Evolutionary conservation across 768 basidiomycete species (phyloP), one percentile per base, ranked within the genome.

Genomic region (Collybiopsis confluens): DNA sequence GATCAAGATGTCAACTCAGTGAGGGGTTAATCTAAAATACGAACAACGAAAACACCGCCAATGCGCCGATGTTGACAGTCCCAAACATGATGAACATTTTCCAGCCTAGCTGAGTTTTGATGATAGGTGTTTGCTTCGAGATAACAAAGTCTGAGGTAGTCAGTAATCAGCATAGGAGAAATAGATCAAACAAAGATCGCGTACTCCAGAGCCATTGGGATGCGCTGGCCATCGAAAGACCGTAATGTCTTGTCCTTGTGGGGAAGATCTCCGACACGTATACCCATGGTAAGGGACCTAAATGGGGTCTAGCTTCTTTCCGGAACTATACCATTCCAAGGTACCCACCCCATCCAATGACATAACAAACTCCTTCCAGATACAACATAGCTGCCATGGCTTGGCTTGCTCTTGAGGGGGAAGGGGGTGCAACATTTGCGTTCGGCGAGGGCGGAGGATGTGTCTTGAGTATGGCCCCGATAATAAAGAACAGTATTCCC

Each of bases 261-360:
- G 88, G 86, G 78, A 93, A 93, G 60, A 94, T 90, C 65, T 94
- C 92, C 3, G 88, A 75, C 40, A 85, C 86, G 59, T 85, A 87
- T 20, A 89, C 80, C 73, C 70, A 78, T 9, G 83, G 82, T n/a
- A 84, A 70, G 8, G 82, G 83, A 10, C 51, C 51, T 52, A 1
- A 10, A 24, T 16, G 15, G 36, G 4, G 36, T 8, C 8, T 10
- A 48, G 28, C 26, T 35, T 47, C 9, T 4, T 30, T 28, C 20
- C 23, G 13, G 15, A 4, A 26, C 26, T 35, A n/a, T 4, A 36
- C 35, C 9, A 18, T 23, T 16, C 16, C 36, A 15, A 5, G 16
- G n/a, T n/a, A 52, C 51, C 5, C 40, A n/a, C 83, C 83, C 75
- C 80, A 82, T 3, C 78, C 80, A 73, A 83, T 79, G 33, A 79